These are phyloP conservation scores for Candida lessepsii DNA, from an alignment of 805 yeast genomes.

Conservation along the genomic window DNA sequence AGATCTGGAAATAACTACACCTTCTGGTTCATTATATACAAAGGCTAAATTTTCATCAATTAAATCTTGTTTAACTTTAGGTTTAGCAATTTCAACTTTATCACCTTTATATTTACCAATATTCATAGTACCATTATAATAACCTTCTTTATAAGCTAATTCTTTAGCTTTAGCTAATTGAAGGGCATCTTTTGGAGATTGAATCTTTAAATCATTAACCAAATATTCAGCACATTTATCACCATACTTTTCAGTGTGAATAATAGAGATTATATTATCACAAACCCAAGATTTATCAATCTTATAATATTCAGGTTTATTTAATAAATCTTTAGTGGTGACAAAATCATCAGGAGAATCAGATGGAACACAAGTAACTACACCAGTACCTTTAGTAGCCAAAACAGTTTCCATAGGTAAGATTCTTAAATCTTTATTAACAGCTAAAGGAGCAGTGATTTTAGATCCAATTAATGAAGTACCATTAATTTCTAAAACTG, in stretches of 20 bases:
- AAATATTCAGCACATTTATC: conserved; percentile 80
- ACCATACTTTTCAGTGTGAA: conserved; percentile 84
- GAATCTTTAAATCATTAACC: conserved; percentile 84
- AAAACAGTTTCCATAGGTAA: conserved; percentile 97
- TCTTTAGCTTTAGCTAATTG: conserved; percentile 92
- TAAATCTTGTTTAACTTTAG: conserved; percentile 79
- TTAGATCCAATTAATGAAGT: conserved; percentile 77
- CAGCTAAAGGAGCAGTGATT: conserved; percentile 81
- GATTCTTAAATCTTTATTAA: conserved; percentile 67
- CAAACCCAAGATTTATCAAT: conserved; percentile 85
- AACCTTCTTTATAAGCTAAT: conserved; percentile 94
- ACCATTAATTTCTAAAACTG: conserved; percentile 66
- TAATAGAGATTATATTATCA: conserved; percentile 68
- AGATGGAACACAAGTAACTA: conserved; percentile 98
- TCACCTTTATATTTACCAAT: conserved; percentile 84
- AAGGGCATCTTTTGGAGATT: conserved; percentile 88
- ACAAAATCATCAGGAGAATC: conserved; percentile 97
- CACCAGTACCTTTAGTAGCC: conserved; percentile 97
- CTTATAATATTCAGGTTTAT: conserved; percentile 88
- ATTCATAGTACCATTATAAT: conserved; percentile 80
- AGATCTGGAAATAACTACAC: conserved; percentile 84
- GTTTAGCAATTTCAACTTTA: conserved; percentile 88
- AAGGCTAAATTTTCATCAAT: conserved; percentile 78
- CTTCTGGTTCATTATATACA: conserved; percentile 93
- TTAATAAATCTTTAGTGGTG: conserved; percentile 77